Percentiles rank a stretch among this genome's conserved stretches.
phyloP scores from a whole-genome alignment of 2,329 filamentous ascomycete species.

The Arachnomyces sp. region DNA sequence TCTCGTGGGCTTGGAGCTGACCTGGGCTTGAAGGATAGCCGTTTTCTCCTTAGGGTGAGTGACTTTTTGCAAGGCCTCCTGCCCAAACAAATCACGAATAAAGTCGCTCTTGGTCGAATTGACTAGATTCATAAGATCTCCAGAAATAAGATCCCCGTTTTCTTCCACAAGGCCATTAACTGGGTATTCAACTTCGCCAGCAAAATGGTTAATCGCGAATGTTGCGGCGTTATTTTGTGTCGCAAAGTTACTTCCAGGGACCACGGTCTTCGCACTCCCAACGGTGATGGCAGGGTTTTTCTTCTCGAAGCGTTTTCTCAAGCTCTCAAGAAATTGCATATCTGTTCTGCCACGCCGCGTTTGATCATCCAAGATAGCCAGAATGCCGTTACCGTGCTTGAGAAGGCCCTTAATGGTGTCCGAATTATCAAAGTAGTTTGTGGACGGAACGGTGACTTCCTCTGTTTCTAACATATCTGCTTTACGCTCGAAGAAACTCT shows the following conservation, averaged over 20 bases:
- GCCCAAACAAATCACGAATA: slow-evolving; percentile 84
- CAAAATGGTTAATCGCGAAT: slow-evolving; percentile 92
- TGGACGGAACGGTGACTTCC: slow-evolving; percentile 81
- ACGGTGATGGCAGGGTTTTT: slow-evolving; percentile 89
- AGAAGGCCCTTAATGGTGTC: slow-evolving; percentile 87
- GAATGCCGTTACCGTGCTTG: slow-evolving; percentile 83
- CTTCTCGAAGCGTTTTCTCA: slow-evolving; percentile 86
- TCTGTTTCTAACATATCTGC: slow-evolving; percentile 90
- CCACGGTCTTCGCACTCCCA: slow-evolving; percentile 62
- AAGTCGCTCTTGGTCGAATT: slow-evolving; percentile 83
- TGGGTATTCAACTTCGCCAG: slow-evolving; percentile 91
- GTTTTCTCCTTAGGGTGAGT: slow-evolving; percentile 86
- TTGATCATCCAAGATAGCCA: slow-evolving; percentile 94
- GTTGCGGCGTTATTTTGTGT: slow-evolving; percentile 71
- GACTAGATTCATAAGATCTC: slow-evolving; percentile 91
- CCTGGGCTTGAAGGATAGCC: slow-evolving; percentile 89
- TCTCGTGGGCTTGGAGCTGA: slow-evolving; percentile 89
- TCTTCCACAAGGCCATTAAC: slow-evolving; percentile 83
- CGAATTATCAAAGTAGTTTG: slow-evolving; percentile 96
- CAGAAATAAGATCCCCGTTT: slow-evolving; percentile 92
- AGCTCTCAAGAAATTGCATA: slow-evolving; percentile 78
- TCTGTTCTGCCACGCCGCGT: slow-evolving; percentile 83
- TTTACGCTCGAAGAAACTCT: slow-evolving; percentile 93
- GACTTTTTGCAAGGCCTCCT: slow-evolving; percentile 85
- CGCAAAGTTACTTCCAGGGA: slow-evolving; percentile 83